Evolutionary conservation across 495 filamentous ascomycete genomes (phyloP).

Genomic region (Xylaria acuta): DNA sequence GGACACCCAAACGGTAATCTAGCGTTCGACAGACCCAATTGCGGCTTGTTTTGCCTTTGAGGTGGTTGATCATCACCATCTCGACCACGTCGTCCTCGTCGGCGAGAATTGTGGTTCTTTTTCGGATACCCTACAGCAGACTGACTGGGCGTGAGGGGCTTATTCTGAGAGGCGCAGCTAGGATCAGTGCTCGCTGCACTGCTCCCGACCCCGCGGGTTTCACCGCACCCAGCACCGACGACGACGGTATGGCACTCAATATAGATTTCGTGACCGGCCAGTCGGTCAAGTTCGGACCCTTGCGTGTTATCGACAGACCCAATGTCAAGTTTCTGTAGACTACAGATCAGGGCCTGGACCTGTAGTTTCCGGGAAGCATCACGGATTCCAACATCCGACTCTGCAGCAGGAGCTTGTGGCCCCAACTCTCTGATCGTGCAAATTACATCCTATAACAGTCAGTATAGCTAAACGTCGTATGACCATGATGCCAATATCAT

Average conservation of each 20-base stretch:
- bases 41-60: background rate
- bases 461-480: background rate
- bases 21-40: background rate
- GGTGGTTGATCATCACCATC: background rate
- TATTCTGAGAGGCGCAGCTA: background rate
- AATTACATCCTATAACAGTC: background rate
- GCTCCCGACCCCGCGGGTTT: background rate
- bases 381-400: background rate
- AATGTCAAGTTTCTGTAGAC: background rate
- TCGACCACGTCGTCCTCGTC: background rate
- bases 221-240: background rate
- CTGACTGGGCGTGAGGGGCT: background rate
- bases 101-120: background rate
- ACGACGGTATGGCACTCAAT: background rate
- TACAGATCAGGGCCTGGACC: background rate
- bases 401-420: background rate
- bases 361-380: background rate
- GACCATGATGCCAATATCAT: background rate
- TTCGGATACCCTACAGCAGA: background rate
- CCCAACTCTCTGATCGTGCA: background rate
- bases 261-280: background rate
- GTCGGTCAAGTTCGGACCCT: background rate
- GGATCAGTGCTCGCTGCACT: background rate
- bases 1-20: constrained; percentile 19
- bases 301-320: background rate